Percentiles rank a stretch among this genome's conserved stretches.
Conservation (phyloP, 257 asterid species). For the Nicotiana attenuata region DNA sequence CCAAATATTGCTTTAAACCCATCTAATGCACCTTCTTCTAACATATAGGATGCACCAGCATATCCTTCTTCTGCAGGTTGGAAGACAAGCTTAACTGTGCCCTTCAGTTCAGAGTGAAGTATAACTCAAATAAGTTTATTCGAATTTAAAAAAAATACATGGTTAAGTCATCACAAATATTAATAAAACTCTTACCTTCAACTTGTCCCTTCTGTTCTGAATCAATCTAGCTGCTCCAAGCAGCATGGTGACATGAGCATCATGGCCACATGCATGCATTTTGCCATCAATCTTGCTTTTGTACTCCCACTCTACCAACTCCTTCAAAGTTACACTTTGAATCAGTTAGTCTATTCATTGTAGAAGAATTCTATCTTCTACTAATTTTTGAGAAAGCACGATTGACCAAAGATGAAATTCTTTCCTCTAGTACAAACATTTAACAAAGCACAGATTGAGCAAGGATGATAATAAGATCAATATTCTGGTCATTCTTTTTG, state of each 20-base stretch:
- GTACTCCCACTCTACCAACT: slow-evolving; percentile 87
- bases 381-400: not conserved
- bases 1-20: slow-evolving; percentile 65
- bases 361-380: not conserved
- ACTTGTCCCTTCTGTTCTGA: slow-evolving; percentile 42
- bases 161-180: not conserved
- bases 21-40: slow-evolving; percentile 66
- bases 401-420: not conserved
- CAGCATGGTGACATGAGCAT: slow-evolving; percentile 87
- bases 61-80: slow-evolving; percentile 92
- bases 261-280: slow-evolving; percentile 98
- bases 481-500: not conserved
- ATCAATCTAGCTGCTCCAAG: slow-evolving; percentile 90
- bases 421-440: not conserved
- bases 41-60: slow-evolving; percentile 69
- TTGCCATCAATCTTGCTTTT: slow-evolving; percentile 77
- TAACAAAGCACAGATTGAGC: not conserved
- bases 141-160: not conserved
- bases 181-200: slow-evolving; percentile 44
- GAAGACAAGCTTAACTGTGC: slow-evolving; percentile 77
- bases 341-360: slow-evolving; percentile 4
- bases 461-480: not conserved
- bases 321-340: slow-evolving; percentile 33
- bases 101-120: slow-evolving; percentile 33
- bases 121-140: slow-evolving; percentile 12